Percentiles rank a stretch among this genome's conserved stretches.
Evolutionary conservation across 108 stramenopile species (phyloP).

Genomic region (Stephanodiscus minutulus): DNA sequence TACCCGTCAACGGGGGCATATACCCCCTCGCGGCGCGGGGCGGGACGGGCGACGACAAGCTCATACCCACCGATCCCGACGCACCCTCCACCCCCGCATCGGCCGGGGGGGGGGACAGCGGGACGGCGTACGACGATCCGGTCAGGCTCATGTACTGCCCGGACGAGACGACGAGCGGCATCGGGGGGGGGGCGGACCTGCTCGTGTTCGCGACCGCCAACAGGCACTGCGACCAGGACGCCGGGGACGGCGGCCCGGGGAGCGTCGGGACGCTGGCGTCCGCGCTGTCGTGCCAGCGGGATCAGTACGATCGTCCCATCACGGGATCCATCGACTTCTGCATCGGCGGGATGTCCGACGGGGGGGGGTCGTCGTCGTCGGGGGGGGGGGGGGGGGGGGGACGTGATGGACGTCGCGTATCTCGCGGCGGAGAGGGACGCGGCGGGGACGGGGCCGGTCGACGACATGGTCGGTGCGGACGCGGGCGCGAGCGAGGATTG

Average conservation of each 20-base stretch:
- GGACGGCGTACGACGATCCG: constrained; percentile 36
- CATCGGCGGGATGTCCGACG: constrained; percentile 22
- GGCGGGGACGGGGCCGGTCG: constrained; percentile 5
- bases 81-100: background rate
- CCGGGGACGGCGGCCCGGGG: background rate
- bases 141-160: constrained; percentile 42
- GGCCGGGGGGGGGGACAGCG: constrained; percentile 1
- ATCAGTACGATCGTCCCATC: constrained; percentile 56
- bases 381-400: background rate
- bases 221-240: constrained; percentile 37
- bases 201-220: constrained; percentile 49
- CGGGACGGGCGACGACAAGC: constrained; percentile 17
- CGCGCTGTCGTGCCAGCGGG: constrained; percentile 48
- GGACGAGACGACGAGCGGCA: constrained; percentile 46
- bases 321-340: constrained; percentile 55
- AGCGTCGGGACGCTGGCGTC: constrained; percentile 43
- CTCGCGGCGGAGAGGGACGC: no score
- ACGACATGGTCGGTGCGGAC: constrained; percentile 9
- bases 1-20: constrained; percentile 48
- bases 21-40: constrained; percentile 42
- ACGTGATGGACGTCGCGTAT: background rate
- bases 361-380: constrained; percentile 7
- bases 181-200: constrained; percentile 44
- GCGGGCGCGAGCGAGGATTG: constrained; percentile 16
- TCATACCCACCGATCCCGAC: constrained; percentile 21